Evolutionary conservation across 2,329 filamentous ascomycete genomes (phyloP), one percentile per base, ranked within the genome.

Genomic region (Tetracladium maxilliforme): DNA sequence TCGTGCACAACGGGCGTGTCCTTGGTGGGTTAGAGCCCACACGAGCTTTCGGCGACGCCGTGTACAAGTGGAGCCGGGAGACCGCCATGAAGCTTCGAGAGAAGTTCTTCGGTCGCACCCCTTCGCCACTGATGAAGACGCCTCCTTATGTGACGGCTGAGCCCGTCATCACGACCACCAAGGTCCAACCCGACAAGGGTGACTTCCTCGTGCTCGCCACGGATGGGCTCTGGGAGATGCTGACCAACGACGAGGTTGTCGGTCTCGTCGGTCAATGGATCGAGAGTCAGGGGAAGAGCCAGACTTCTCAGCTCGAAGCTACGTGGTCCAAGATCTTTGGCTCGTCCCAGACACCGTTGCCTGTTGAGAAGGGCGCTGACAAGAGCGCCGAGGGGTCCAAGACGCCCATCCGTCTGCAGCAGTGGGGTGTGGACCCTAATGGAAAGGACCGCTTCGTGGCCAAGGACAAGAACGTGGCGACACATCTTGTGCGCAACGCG

Each of bases 91-190:
- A 79, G 39, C 64, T 98, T 28, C 83, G 84, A 45, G 63, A 65
- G 35, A 76, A 77, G 16, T 98, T 92, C 61, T 95, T 95, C 43
- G 84, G 81, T 13, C 72, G 84, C 24, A 77, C 70, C 10, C 75
- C 81, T 3, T 80, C 77, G 7, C 65, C 72, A 10, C 58, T 84
- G 16, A 61, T 95, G 30, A 83, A 82, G 51, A 94, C 86, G 0
- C 90, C 90, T 7, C 90, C 90, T 0, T 98, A 98, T 42, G 90
- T 98, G 20, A 98, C 90, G 4, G 90, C 90, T 2, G 92, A 98
- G 52, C 90, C 90, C 4, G 66, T 95, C 13, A 70, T 98, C 26
- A 95, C 87, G 1, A 93, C 84, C 2, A 95, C 87, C 22, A 78
- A 90, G 48, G 76, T 98, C 26, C 65, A 87, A 39, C 90, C 90